These are phyloP conservation scores for Manihot esculenta DNA, from an alignment of 441 rosid species.

Conservation along the genomic window DNA sequence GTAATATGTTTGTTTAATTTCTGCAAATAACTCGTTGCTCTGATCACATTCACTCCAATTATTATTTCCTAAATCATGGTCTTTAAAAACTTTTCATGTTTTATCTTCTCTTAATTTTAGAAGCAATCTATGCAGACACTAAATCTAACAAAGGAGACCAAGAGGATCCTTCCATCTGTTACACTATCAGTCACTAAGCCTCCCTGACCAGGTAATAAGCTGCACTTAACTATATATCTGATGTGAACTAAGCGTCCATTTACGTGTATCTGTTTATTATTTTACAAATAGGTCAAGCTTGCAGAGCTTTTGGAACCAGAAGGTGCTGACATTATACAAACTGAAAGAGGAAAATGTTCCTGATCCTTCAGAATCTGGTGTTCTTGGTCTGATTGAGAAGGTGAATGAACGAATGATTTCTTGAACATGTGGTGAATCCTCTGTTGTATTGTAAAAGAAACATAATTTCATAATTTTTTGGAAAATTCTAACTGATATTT, in stretches of 20 bases:
- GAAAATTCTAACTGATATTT: no score
- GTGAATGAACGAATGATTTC: conserved; percentile 26
- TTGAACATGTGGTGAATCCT: not conserved
- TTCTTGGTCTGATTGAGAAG: conserved; percentile 67
- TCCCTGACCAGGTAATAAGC: conserved; percentile 54
- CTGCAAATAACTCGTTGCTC: not conserved
- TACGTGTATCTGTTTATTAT: not conserved
- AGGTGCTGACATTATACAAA: conserved; percentile 64
- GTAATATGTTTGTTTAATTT: conserved; percentile 25
- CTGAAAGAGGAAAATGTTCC: conserved; percentile 69
- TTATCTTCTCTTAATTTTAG: not conserved
- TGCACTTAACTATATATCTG: not conserved
- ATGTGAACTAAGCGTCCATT: not conserved
- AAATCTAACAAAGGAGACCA: conserved; percentile 53
- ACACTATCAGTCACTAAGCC: conserved; percentile 59
- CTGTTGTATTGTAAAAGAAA: not conserved
- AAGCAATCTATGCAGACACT: conserved; percentile 40
- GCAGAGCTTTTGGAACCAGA: conserved; percentile 61
- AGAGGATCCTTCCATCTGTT: conserved; percentile 50
- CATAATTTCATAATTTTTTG: not conserved
- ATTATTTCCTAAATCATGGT: not conserved
- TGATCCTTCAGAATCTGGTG: conserved; percentile 52
- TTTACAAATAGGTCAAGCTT: conserved; percentile 49
- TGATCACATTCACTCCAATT: not conserved
- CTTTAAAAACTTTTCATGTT: not conserved